phyloP scores from a whole-genome alignment of 345 rosid species.

The Populus euphratica region DNA sequence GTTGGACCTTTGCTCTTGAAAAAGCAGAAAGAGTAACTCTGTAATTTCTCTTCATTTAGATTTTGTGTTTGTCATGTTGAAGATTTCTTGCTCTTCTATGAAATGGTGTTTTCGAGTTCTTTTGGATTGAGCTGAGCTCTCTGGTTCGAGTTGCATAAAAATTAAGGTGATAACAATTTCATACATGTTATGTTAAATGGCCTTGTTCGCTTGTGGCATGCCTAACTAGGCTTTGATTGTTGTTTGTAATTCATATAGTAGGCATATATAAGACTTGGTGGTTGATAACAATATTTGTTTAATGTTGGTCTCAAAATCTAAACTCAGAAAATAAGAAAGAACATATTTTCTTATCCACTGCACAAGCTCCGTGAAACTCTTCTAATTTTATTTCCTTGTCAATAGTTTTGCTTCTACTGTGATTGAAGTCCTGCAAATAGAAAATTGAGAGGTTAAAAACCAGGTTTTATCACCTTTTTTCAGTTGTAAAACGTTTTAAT shows the following conservation, averaged over 20 bases:
- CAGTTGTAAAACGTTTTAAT: too few species aligned
- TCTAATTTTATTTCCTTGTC: background rate
- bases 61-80: slow-evolving; percentile 20
- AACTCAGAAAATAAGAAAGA: too few species aligned
- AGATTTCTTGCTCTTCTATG: background rate
- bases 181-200: background rate
- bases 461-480: too few species aligned
- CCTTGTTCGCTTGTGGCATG: background rate
- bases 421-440: background rate
- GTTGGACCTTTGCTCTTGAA: slow-evolving; percentile 75
- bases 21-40: slow-evolving; percentile 33
- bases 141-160: background rate
- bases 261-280: background rate
- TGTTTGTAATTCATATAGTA: background rate
- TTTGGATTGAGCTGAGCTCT: background rate
- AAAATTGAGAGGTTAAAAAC: background rate
- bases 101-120: background rate
- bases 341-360: too few species aligned
- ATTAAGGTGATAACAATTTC: background rate
- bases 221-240: background rate
- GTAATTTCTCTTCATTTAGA: slow-evolving; percentile 20
- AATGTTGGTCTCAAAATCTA: too few species aligned
- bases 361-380: too few species aligned
- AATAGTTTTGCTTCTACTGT: background rate
- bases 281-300: too few species aligned